These are phyloP conservation scores for Podospora sp. DNA, from an alignment of 495 filamentous ascomycete genomes.

Conservation along the genomic window DNA sequence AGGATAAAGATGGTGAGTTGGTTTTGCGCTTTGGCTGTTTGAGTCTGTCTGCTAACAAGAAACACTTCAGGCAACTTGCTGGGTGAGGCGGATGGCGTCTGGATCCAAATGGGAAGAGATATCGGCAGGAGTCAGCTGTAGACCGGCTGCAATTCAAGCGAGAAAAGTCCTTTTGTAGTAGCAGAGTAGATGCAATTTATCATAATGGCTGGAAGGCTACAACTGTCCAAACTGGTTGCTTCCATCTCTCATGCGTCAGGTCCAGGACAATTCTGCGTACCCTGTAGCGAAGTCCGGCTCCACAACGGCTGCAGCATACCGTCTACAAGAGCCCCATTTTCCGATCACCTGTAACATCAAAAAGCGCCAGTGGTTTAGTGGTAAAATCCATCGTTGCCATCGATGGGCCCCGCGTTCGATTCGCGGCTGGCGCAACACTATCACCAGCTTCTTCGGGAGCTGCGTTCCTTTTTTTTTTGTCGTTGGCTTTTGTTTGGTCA, in stretches of 20 bases:
- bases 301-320: not conserved
- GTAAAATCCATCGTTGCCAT: conserved; percentile 28
- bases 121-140: conserved; percentile 24
- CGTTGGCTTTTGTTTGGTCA: not conserved
- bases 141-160: not conserved
- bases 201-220: not conserved
- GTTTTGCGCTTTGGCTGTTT: not conserved
- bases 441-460: not conserved
- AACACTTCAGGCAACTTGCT: conserved; percentile 26
- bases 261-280: not conserved
- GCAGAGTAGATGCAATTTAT: not conserved
- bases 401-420: conserved; percentile 58
- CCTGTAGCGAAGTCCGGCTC: not conserved
- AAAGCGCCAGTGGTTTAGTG: conserved; percentile 19
- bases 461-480: not conserved
- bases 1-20: conserved; percentile 30
- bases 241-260: too few species aligned
- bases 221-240: not conserved
- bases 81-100: conserved; percentile 26
- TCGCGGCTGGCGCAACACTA: conserved; percentile 40
- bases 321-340: not conserved
- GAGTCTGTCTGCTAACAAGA: not conserved
- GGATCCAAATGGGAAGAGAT: conserved; percentile 16
- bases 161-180: not conserved
- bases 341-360: not conserved